Evolutionary conservation across 179 eudicot genomes (phyloP).

Genomic region (Carnegiea gigantea): DNA sequence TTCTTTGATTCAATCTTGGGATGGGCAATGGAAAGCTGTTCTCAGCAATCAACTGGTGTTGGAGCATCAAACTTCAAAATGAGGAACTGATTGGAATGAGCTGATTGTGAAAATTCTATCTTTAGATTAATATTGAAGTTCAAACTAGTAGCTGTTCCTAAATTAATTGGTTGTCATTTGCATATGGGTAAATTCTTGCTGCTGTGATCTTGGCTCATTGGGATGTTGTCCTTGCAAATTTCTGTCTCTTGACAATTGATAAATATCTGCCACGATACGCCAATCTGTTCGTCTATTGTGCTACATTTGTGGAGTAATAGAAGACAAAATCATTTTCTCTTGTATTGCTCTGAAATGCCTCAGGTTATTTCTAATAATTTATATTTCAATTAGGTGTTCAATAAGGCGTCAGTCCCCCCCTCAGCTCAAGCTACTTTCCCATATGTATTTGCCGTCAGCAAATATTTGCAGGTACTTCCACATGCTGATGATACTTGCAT

Average conservation of each 20-base stretch:
- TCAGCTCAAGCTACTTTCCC: slow-evolving; percentile 91
- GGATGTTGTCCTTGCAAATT: neutral
- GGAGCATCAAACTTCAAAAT: neutral
- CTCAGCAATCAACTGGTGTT: neutral
- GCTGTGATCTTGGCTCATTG: neutral
- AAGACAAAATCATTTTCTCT: neutral
- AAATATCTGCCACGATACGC: neutral
- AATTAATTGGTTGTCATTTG: neutral
- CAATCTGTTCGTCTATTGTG: neutral
- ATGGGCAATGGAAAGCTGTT: neutral
- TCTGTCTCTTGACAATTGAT: neutral
- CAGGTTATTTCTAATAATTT: neutral
- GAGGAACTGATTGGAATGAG: neutral
- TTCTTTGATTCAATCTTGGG: neutral
- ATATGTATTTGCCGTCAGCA: slow-evolving; percentile 82
- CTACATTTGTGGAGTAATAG: neutral
- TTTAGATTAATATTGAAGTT: neutral
- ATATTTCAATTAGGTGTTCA: slow-evolving; percentile 43
- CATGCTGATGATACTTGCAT: neutral
- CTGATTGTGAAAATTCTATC: neutral
- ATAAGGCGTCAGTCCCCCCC: slow-evolving; percentile 80
- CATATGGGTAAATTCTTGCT: neutral
- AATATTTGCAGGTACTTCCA: slow-evolving; percentile 68
- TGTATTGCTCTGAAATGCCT: neutral
- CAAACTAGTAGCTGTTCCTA: neutral